Evolutionary conservation across 768 basidiomycete species (phyloP).

Genomic region (Cystobasidium ongulense): DNA sequence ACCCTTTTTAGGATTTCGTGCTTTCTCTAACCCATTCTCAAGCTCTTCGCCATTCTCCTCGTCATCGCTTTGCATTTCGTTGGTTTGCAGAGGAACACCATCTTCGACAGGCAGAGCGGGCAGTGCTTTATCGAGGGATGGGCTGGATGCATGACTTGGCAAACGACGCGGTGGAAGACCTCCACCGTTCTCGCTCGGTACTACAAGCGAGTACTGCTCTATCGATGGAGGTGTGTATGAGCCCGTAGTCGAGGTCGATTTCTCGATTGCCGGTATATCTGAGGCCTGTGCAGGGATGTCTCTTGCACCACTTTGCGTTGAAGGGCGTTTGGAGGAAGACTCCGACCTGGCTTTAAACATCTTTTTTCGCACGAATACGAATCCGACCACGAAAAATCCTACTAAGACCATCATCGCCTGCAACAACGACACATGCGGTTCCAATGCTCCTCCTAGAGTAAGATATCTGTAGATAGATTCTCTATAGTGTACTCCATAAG

Average conservation of each 20-base stretch:
- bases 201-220: not conserved
- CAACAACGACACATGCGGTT: not conserved
- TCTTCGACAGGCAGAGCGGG: slow-evolving; percentile 24
- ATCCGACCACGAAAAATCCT: not conserved
- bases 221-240: not conserved
- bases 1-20: slow-evolving; percentile 36
- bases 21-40: slow-evolving; percentile 31
- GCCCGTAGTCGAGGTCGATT: not conserved
- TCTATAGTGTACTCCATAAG: not conserved
- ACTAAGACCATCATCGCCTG: not conserved
- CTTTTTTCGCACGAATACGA: not conserved
- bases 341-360: not conserved
- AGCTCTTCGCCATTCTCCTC: slow-evolving; percentile 41
- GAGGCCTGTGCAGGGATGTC: not conserved
- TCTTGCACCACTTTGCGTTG: not conserved
- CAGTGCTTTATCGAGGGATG: slow-evolving; percentile 25
- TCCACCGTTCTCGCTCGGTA: not conserved
- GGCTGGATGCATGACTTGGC: not conserved
- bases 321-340: not conserved
- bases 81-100: slow-evolving; percentile 37
- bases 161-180: not conserved
- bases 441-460: not conserved
- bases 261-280: not conserved
- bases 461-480: not conserved
- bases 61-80: slow-evolving; percentile 44